These are phyloP conservation scores for Reticulascus tulasneorum DNA, from an alignment of 2,329 filamentous ascomycete species.

Conservation along the genomic window DNA sequence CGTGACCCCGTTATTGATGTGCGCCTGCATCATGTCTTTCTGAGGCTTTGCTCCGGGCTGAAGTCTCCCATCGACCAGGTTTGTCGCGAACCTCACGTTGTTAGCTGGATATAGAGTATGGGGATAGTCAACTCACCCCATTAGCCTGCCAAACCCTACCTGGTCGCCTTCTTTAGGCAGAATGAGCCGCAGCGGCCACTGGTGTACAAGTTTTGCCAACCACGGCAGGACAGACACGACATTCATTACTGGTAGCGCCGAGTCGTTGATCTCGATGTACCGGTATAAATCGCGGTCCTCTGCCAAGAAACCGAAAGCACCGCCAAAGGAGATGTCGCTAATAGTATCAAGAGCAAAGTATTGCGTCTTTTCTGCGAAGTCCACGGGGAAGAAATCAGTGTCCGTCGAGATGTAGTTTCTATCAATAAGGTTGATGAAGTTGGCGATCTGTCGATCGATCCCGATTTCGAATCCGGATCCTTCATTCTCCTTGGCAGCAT, in stretches of 20 bases:
- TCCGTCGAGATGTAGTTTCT: conserved; percentile 40
- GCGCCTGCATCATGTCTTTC: conserved; percentile 35
- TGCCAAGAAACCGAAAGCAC: conserved; percentile 46
- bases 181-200: conserved; percentile 33
- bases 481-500: conserved; percentile 46
- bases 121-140: conserved; percentile 19
- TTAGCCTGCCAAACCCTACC: conserved; percentile 33
- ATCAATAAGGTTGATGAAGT: conserved; percentile 41
- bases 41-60: conserved; percentile 19
- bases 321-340: conserved; percentile 47
- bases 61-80: conserved; percentile 21
- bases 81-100: conserved; percentile 19
- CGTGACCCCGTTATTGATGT: conserved; percentile 32
- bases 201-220: conserved; percentile 36
- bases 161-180: conserved; percentile 36
- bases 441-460: conserved; percentile 33
- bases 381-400: conserved; percentile 31
- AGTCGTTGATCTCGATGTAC: conserved; percentile 39
- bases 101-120: background rate
- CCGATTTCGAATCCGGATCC: conserved; percentile 35
- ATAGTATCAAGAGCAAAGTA: conserved; percentile 54
- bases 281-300: conserved; percentile 44
- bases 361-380: conserved; percentile 46
- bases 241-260: conserved; percentile 38
- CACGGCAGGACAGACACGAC: conserved; percentile 38